Evolutionary conservation across 768 basidiomycete genomes (phyloP), one percentile per base, ranked within the genome.

Genomic region (Leucocoprinus sp.): DNA sequence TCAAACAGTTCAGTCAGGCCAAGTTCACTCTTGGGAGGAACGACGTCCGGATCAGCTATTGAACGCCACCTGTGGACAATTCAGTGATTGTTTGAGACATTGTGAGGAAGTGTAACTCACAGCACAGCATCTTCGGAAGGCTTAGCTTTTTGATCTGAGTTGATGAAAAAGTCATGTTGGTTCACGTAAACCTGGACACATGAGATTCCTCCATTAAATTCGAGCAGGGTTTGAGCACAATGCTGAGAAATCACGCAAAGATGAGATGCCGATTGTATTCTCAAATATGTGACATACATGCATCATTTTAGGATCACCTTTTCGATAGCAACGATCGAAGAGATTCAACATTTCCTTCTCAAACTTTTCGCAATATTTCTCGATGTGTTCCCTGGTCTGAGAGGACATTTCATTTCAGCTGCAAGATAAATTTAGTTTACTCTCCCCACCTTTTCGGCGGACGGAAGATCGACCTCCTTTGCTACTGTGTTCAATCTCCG

Each of bases 101-200:
- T 5, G 8, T 24, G 38, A 40, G 19, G 19, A 7, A 41, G 27
- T 24, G 27, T 24, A 14, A 61, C 76, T 43, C 46, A 84, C 78
- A 84, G 59, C 44, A 74, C 41, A n/a, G 69, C 68, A 55, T 83
- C 81, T 24, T 76, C 70, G 31, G 66, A 64, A 11, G 73, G 64
- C 49, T 73, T 72, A 24, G 70, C 70, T 42, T 82, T 83, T 27
- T 84, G 80, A 29, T 90, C 80, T 43, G 89, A 79, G 59, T 93
- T 93, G 61, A 98, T 97, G 72, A 99, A 99, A 71, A 99, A 99
- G 60, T 98, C 96, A 55, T 99, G 96, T 60, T 99, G 96, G 57
- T 98, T 99, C 45, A 99, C 96, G 56, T 98, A 99, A 9, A 98
- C 90, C 63, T 97, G 93, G 4, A 99, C 87, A 58, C 96, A 98